A percentile compares a stretch with the other conserved stretches of the same genome.
Conservation (phyloP, 768 basidiomycete genomes). For the Boletus rufocinnamomeus region DNA sequence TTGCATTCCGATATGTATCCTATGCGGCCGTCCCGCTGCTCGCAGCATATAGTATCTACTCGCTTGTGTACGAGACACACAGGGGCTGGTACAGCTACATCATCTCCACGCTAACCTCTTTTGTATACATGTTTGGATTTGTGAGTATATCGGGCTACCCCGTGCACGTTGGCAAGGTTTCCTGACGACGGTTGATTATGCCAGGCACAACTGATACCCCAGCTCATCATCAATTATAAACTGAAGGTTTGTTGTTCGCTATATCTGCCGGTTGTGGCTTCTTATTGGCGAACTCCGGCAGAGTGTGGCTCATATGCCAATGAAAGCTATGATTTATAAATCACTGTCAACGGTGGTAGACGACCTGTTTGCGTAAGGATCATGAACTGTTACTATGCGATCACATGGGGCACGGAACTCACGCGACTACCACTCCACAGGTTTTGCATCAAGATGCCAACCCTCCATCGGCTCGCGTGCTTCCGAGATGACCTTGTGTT, state of each 20-base stretch:
- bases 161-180: constrained; percentile 1
- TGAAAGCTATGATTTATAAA: constrained; percentile 98
- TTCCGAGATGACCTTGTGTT: constrained; percentile 93
- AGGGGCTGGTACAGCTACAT: constrained; percentile 96
- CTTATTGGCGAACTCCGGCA: constrained; percentile 34
- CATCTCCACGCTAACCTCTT: constrained; percentile 89
- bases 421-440: constrained; percentile 40
- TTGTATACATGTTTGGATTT: constrained; percentile 97
- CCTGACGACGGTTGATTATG: constrained; percentile 19
- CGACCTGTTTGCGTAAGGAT: constrained; percentile 83
- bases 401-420: constrained; percentile 19
- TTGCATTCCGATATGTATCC: constrained; percentile 94
- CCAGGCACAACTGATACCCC: constrained; percentile 83
- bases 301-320: constrained; percentile 97
- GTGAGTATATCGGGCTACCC: constrained; percentile 51
- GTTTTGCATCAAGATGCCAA: constrained; percentile 96
- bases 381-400: constrained; percentile 13
- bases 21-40: constrained; percentile 85
- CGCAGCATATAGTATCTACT: constrained; percentile 75
- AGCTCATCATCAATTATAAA: constrained; percentile 96
- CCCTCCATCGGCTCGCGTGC: constrained; percentile 87
- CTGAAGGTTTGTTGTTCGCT: constrained; percentile 65
- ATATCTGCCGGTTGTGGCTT: constrained; percentile 7
- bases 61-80: constrained; percentile 80
- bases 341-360: constrained; percentile 88